phyloP scores from a whole-genome alignment of 2,329 filamentous ascomycete species.

The Fusarium gaditjirri region DNA sequence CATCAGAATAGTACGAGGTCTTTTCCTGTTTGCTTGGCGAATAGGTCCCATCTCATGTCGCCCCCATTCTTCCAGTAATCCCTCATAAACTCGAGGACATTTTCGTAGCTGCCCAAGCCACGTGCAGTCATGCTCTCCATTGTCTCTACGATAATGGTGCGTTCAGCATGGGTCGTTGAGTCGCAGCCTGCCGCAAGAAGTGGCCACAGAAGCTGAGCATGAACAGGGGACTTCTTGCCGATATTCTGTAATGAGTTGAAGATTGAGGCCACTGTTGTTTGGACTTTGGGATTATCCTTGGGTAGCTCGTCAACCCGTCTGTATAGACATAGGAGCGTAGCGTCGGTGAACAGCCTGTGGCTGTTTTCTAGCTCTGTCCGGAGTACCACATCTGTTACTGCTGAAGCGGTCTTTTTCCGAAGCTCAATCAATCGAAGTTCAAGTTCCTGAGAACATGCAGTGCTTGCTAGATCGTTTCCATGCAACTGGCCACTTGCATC shows the following conservation, averaged over 20 bases:
- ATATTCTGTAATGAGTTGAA: neutral
- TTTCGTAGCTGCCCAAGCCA: neutral
- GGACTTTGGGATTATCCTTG: neutral
- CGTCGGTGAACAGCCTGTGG: neutral
- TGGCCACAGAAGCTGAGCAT: conserved; percentile 7
- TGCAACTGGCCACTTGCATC: neutral
- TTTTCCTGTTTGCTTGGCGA: conserved; percentile 10
- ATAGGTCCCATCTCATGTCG: conserved; percentile 6
- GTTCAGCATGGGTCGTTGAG: neutral
- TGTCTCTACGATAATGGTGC: neutral
- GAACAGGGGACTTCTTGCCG: neutral
- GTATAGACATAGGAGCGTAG: conserved; percentile 5
- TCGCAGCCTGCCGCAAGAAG: conserved; percentile 14
- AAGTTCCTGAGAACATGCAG: neutral
- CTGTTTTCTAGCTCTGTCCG: neutral
- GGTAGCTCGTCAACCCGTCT: neutral
- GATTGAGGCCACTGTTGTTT: neutral
- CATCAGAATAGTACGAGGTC: conserved; percentile 12
- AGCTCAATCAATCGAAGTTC: neutral
- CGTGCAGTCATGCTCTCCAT: conserved; percentile 2
- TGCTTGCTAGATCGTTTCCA: fast-evolving
- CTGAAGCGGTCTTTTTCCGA: neutral
- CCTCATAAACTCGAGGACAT: conserved; percentile 10
- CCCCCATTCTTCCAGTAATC: conserved; percentile 12
- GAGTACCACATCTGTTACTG: neutral